Percentiles rank a stretch among this genome's conserved stretches.
These are phyloP conservation scores for Craterostigma plantagineum DNA, from an alignment of 257 asterid genomes.

Conservation along the genomic window DNA sequence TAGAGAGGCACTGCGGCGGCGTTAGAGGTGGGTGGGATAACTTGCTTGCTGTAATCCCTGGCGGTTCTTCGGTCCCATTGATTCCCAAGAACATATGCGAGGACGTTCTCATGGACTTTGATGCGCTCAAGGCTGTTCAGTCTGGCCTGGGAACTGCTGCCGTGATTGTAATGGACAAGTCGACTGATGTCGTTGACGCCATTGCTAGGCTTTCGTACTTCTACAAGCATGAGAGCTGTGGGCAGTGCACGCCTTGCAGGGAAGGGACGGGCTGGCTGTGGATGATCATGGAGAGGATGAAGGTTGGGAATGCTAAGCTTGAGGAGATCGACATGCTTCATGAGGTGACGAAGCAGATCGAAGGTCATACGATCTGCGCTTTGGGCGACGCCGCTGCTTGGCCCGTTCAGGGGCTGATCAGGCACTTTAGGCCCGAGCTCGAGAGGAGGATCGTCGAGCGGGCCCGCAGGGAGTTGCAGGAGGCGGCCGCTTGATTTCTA, in stretches of 20 bases:
- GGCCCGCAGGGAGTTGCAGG: slow-evolving; percentile 73
- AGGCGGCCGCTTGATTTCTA: slow-evolving; percentile 53
- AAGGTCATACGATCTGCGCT: slow-evolving; percentile 99
- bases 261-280: slow-evolving; percentile 99
- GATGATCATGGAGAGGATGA: slow-evolving; percentile 98
- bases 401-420: slow-evolving; percentile 99
- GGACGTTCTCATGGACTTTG: slow-evolving; percentile 96
- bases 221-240: slow-evolving; percentile 98
- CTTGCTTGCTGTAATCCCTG: slow-evolving; percentile 86
- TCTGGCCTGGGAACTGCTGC: slow-evolving; percentile 98
- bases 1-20: slow-evolving; percentile 95
- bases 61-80: slow-evolving; percentile 93
- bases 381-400: slow-evolving; percentile 99
- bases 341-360: slow-evolving; percentile 97
- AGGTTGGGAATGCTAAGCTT: slow-evolving; percentile 90
- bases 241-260: slow-evolving; percentile 97
- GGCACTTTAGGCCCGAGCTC: slow-evolving; percentile 95
- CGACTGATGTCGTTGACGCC: slow-evolving; percentile 95
- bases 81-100: slow-evolving; percentile 68
- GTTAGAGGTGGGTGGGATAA: slow-evolving; percentile 99
- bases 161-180: slow-evolving; percentile 93
- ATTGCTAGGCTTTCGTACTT: slow-evolving; percentile 88
- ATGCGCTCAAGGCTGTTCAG: slow-evolving; percentile 93
- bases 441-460: slow-evolving; percentile 88
- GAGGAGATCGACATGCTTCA: slow-evolving; percentile 99